These are phyloP conservation scores for Rhododendron williamsianum DNA, from an alignment of 148 eudicot species.

Conservation along the genomic window DNA sequence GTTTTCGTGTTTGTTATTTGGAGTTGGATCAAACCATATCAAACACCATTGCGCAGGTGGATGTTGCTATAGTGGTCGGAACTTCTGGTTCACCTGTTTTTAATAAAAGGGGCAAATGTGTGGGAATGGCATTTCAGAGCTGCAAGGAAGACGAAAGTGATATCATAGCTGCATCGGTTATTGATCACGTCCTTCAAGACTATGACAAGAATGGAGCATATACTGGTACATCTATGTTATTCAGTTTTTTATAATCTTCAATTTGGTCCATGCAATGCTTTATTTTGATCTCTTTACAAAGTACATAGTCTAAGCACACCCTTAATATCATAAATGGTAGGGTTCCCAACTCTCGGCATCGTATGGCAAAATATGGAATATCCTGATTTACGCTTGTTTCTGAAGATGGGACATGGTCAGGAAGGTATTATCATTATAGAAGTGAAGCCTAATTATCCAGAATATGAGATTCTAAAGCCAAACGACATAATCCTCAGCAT, in stretches of 20 bases:
- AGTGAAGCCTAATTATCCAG: neutral
- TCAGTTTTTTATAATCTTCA: neutral
- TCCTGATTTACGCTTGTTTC: neutral
- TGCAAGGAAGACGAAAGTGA: neutral
- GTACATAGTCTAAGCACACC: neutral
- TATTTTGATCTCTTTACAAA: neutral
- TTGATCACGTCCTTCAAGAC: neutral
- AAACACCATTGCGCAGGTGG: neutral
- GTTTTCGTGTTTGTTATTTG: neutral
- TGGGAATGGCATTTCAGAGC: neutral
- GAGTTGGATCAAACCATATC: neutral
- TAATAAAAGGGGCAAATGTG: neutral
- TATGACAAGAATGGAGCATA: neutral
- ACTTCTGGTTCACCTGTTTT: neutral
- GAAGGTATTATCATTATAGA: neutral
- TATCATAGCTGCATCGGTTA: neutral
- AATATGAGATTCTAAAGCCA: neutral
- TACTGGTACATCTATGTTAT: neutral
- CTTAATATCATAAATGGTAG: neutral
- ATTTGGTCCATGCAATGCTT: neutral
- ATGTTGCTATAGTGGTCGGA: neutral
- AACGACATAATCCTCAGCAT: neutral
- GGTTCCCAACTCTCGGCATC: neutral
- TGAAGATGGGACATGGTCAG: neutral
- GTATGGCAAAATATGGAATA: neutral